Conservation (phyloP, 129 eudicot species). For the Smallanthus sonchifolius region DNA sequence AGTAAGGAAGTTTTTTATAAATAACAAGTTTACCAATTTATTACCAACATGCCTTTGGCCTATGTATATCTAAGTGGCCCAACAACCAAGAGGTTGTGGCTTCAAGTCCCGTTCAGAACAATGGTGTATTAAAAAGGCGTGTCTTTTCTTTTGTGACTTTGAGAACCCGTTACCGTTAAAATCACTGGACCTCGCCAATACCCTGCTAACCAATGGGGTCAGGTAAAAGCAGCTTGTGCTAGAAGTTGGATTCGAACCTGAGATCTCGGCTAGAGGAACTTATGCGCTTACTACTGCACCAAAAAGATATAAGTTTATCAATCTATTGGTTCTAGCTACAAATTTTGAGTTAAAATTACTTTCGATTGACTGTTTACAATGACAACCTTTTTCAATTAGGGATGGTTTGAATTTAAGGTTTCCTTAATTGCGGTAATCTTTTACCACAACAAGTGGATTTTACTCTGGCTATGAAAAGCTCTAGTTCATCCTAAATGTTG, state of each 20-base stretch:
- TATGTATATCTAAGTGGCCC: not conserved
- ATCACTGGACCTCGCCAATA: no score
- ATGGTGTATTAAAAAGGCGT: not conserved
- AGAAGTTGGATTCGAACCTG: no score
- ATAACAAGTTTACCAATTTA: no score
- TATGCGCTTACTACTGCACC: no score
- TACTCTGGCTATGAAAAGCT: conserved; percentile 9
- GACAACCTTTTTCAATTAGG: not conserved
- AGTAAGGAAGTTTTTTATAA: no score
- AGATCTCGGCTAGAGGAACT: no score
- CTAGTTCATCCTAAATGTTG: not conserved
- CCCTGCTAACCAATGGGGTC: no score
- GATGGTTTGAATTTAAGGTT: not conserved
- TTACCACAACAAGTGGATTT: not conserved
- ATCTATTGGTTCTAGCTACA: not conserved
- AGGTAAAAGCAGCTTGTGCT: no score
- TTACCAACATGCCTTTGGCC: not conserved
- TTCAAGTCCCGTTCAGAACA: not conserved
- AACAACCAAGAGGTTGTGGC: not conserved
- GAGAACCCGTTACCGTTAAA: not conserved
- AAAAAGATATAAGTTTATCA: not conserved
- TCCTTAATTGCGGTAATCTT: not conserved
- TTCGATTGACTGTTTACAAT: not conserved
- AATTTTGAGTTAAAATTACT: not conserved
- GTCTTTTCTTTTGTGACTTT: no score